phyloP scores from a whole-genome alignment of 306 rosid species.

The Biancaea sappan region DNA sequence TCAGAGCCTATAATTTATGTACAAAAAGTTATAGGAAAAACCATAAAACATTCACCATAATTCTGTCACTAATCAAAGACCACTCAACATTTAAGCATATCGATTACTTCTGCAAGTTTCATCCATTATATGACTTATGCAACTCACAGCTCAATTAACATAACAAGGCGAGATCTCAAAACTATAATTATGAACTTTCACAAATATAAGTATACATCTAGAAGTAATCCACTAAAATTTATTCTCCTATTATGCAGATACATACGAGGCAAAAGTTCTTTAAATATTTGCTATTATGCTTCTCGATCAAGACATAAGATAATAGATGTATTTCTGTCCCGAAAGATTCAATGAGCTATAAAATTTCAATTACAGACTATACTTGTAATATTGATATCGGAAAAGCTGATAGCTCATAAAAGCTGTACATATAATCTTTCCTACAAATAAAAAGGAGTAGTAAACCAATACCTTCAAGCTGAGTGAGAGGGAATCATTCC shows the following conservation, averaged over 20 bases:
- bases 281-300: background rate
- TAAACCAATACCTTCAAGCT: constrained; percentile 23
- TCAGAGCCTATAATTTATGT: background rate
- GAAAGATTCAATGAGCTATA: background rate
- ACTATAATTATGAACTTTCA: too few relatives aligned
- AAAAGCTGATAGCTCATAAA: background rate
- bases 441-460: background rate
- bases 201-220: background rate
- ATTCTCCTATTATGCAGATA: too few relatives aligned
- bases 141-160: too few relatives aligned
- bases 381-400: background rate
- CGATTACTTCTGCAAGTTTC: background rate
- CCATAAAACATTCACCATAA: background rate
- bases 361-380: background rate
- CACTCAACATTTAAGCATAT: background rate
- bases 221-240: too few relatives aligned
- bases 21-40: background rate
- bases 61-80: background rate
- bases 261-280: too few relatives aligned
- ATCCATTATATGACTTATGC: too few relatives aligned
- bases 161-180: too few relatives aligned
- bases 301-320: background rate
- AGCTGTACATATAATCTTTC: background rate
- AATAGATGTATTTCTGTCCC: too few relatives aligned
- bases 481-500: constrained; percentile 79